phyloP scores from a whole-genome alignment of 768 basidiomycete species.

The Daedaleopsis nitida region DNA sequence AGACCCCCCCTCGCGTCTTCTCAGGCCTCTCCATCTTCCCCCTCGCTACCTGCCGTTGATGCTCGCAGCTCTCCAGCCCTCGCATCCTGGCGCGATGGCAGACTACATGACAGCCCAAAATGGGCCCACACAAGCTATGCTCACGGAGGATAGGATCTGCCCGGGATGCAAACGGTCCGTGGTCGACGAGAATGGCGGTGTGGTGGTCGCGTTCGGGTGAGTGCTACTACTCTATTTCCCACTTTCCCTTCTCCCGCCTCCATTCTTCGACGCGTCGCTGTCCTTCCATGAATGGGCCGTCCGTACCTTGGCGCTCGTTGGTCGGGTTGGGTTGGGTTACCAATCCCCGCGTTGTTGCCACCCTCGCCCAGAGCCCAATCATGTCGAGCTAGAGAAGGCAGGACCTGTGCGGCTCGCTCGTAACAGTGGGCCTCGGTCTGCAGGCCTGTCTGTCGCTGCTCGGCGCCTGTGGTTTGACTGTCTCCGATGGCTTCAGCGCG shows the following conservation, averaged over 20 bases:
- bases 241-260: not conserved
- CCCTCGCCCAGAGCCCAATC: too few species aligned
- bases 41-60: not conserved
- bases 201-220: constrained; percentile 96
- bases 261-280: not conserved
- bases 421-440: too few species aligned
- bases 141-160: constrained; percentile 62
- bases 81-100: constrained; percentile 12
- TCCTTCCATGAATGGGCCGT: not conserved
- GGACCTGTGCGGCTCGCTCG: too few species aligned
- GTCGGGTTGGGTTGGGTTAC: not conserved
- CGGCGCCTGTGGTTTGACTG: too few species aligned
- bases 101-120: constrained; percentile 9
- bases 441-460: too few species aligned
- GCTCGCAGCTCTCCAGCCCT: constrained; percentile 16
- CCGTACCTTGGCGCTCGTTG: not conserved
- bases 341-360: not conserved
- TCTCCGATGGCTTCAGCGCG: too few species aligned
- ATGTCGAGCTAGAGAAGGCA: too few species aligned
- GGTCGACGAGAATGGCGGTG: constrained; percentile 77
- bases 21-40: not conserved
- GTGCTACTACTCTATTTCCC: constrained; percentile 34
- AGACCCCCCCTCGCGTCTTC: not conserved
- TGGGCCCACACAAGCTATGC: constrained; percentile 21
- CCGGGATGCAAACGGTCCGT: constrained; percentile 84